These are phyloP conservation scores for Aspergillus amoenus DNA, from an alignment of 2,329 filamentous ascomycete species.

Conservation along the genomic window DNA sequence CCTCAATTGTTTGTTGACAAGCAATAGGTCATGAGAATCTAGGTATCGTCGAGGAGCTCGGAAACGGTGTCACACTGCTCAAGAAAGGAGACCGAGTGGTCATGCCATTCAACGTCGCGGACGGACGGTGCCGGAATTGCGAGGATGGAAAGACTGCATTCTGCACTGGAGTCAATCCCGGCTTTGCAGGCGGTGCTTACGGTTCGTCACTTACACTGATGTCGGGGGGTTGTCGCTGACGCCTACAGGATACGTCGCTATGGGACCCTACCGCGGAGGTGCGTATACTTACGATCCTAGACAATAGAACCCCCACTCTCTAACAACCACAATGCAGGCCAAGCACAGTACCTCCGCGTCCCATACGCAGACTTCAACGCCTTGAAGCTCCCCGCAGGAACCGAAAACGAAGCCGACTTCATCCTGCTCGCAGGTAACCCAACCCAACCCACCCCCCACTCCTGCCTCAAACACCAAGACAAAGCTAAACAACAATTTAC, in stretches of 20 bases:
- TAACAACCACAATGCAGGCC: constrained; percentile 24
- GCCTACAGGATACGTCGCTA: constrained; percentile 45
- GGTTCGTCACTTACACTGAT: constrained; percentile 36
- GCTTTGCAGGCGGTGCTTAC: constrained; percentile 60
- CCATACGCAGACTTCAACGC: constrained; percentile 69
- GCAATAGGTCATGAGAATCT: constrained; percentile 57
- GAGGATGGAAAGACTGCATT: constrained; percentile 65
- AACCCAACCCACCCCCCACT: neutral
- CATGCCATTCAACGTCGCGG: constrained; percentile 65
- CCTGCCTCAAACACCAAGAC: neutral
- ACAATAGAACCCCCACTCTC: neutral
- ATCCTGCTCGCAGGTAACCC: constrained; percentile 46
- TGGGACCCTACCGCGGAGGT: constrained; percentile 50
- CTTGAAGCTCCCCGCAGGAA: constrained; percentile 60
- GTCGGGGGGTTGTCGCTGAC: neutral
- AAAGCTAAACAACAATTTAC: neutral
- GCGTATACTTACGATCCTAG: neutral
- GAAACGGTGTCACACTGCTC: constrained; percentile 59
- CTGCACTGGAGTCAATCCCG: constrained; percentile 63
- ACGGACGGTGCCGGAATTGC: constrained; percentile 63
- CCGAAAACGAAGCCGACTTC: constrained; percentile 56
- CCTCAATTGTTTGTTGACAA: neutral
- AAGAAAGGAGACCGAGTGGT: constrained; percentile 65
- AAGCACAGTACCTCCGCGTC: constrained; percentile 64
- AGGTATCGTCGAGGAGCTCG: constrained; percentile 57